Conservation (phyloP, 805 yeast species). For the Candida sphagnicola region DNA sequence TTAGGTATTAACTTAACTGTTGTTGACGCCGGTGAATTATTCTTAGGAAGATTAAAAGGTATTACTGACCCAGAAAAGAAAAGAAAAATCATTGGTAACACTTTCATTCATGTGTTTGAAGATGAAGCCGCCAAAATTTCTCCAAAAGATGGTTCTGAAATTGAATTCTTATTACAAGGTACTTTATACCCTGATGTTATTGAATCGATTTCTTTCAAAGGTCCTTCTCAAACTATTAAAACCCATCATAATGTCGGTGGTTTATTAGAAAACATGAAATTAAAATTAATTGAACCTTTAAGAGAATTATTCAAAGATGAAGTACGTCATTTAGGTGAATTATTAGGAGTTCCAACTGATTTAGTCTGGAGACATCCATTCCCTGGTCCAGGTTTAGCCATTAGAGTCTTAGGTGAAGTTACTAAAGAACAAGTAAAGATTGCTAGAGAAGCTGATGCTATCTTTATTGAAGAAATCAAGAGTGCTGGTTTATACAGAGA, state of each 20-base stretch:
- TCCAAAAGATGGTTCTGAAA: slow-evolving; percentile 85
- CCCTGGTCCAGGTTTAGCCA: slow-evolving; percentile 99
- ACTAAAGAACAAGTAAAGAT: slow-evolving; percentile 89
- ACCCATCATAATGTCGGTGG: slow-evolving; percentile 99
- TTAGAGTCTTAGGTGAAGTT: slow-evolving; percentile 96
- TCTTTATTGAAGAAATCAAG: slow-evolving; percentile 93
- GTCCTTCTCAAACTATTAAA: slow-evolving; percentile 98
- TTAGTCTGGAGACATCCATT: slow-evolving; percentile 99
- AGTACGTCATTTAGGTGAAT: slow-evolving; percentile 93
- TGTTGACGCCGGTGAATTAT: slow-evolving; percentile 90
- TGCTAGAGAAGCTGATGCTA: slow-evolving; percentile 95
- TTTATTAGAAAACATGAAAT: slow-evolving; percentile 93
- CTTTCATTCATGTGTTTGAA: slow-evolving; percentile 95
- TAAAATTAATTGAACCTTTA: slow-evolving; percentile 96
- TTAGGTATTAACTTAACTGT: slow-evolving; percentile 93
- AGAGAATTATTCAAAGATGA: slow-evolving; percentile 99
- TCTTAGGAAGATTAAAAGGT: slow-evolving; percentile 81
- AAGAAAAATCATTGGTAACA: slow-evolving; percentile 97
- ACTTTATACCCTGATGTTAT: slow-evolving; percentile 98
- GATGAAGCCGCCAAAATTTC: slow-evolving; percentile 89
- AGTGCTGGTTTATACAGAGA: slow-evolving; percentile 88
- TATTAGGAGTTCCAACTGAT: slow-evolving; percentile 93
- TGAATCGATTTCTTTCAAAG: slow-evolving; percentile 97
- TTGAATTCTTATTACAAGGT: slow-evolving; percentile 93
- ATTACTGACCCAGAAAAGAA: slow-evolving; percentile 98